A percentile compares a stretch with the other conserved stretches of the same genome.
These are phyloP conservation scores for Huntiella abstrusa DNA, from an alignment of 2,329 filamentous ascomycete species.

Conservation along the genomic window DNA sequence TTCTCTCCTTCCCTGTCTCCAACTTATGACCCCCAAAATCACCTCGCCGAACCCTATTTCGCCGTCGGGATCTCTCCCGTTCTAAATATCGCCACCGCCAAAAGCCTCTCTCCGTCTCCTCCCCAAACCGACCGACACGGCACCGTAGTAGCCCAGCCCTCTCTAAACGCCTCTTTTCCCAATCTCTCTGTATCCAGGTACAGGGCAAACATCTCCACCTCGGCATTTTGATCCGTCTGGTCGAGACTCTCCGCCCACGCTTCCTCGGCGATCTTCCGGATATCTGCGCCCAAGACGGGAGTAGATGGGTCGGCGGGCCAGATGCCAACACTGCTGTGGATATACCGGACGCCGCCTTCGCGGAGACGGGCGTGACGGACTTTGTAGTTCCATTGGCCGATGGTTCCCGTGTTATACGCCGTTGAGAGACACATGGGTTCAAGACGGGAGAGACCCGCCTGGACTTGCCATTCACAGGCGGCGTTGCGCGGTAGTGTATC, in stretches of 20 bases:
- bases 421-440: conserved; percentile 8
- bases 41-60: neutral
- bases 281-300: conserved; percentile 6
- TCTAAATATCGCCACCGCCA: conserved; percentile 19
- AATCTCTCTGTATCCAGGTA: conserved; percentile 19
- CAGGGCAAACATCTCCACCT: conserved; percentile 12
- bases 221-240: conserved; percentile 12
- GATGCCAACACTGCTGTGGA: conserved; percentile 4
- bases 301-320: neutral
- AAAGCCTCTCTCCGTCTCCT: conserved; percentile 17
- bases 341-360: conserved; percentile 5
- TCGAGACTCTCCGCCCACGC: conserved; percentile 15
- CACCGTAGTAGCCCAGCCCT: conserved; percentile 13
- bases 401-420: conserved; percentile 1
- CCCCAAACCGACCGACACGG: conserved; percentile 23
- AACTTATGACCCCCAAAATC: neutral
- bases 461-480: conserved; percentile 67
- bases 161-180: conserved; percentile 7
- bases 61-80: conserved; percentile 7
- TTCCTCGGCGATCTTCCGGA: conserved; percentile 8
- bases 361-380: conserved; percentile 7
- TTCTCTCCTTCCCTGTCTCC: neutral
- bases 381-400: conserved; percentile 5
- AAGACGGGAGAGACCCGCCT: conserved; percentile 33
- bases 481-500: conserved; percentile 55